phyloP scores from a whole-genome alignment of 1,139 yeast genomes.

The Meyerozyma elateridarum region DNA sequence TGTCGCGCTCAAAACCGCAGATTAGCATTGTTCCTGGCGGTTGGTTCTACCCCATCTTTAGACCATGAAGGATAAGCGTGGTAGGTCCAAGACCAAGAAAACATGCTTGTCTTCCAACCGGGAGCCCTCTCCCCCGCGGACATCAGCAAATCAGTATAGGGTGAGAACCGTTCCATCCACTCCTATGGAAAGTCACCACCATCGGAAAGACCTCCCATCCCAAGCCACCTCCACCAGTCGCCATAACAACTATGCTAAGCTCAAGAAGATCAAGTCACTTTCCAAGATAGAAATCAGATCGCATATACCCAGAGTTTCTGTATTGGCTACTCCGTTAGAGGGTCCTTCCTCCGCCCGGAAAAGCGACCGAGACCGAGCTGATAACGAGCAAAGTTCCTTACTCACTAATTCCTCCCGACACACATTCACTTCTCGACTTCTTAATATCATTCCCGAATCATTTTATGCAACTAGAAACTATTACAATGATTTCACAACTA shows the following conservation, averaged over 20 bases:
- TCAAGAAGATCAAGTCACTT: slow-evolving; percentile 2
- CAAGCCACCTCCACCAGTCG: too few relatives aligned
- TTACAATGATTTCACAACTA: slow-evolving; percentile 64
- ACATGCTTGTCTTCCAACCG: slow-evolving; percentile 3
- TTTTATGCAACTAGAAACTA: slow-evolving; percentile 27
- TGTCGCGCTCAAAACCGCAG: too few relatives aligned
- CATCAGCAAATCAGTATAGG: too few relatives aligned
- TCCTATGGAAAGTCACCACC: not conserved
- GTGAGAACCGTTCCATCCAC: slow-evolving; percentile 3
- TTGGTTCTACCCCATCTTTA: too few relatives aligned
- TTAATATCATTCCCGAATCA: slow-evolving; percentile 16
- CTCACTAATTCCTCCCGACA: not conserved
- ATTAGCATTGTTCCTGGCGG: too few relatives aligned
- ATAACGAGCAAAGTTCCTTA: slow-evolving; percentile 1
- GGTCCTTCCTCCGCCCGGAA: not conserved
- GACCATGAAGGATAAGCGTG: slow-evolving; percentile 3
- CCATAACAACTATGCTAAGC: too few relatives aligned
- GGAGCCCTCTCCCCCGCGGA: not conserved
- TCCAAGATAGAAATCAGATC: slow-evolving; percentile 1
- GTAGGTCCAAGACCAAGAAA: slow-evolving; percentile 3
- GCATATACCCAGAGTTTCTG: not conserved
- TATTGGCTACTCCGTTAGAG: not conserved
- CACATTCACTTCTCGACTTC: slow-evolving; percentile 17
- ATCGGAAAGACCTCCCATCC: too few relatives aligned
- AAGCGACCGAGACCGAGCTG: too few relatives aligned